Base-by-base conservation (phyloP, 305 asterid genomes). In the Withania somnifera region DNA sequence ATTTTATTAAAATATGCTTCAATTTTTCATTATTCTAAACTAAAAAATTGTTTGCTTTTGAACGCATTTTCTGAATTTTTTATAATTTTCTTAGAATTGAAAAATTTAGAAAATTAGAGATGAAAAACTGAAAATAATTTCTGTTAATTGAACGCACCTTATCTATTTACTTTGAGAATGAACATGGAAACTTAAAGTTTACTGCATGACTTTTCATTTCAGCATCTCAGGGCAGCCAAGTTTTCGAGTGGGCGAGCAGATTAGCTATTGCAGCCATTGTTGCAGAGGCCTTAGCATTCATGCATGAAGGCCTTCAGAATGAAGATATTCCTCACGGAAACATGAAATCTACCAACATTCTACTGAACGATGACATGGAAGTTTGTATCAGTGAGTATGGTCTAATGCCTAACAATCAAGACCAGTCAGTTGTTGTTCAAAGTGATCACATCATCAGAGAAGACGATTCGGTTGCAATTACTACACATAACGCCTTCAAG, bases 371-470 rank as follows among this genome's bases (percentile, higher is more conserved):
- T 4, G 85, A 85, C 26, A 87, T 91, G 94, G 94, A 90, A 53
- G 92, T 93, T 14, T 86, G 86, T 81, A 84, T 92, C n/a, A 84
- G 95, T 51, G 98, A 94, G 76, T 94, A 92, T 52, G 98, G 96
- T 32, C 87, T 92, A 36, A 85, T 86, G 75, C 87, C 42, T n/a
- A 85, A 85, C 14, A 79, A 85, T 67, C 86, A 88, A 20, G 86
- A 87, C 30, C 87, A 85, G 56, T 50, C 85, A 3, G 56, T 83
- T 78, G 79, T 69, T 24, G 85, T 64, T 28, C 80, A 80, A 56
- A 24, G 34, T 24, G 88, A 84, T 50, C 11, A 79, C 9, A 84
- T 82, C 68, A 84, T 78, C 57, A 83, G 83, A 83, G 87, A 83
- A 60, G 68, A 76, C 40, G 26, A 32, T 51, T 53, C 75, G 19